Evolutionary conservation across 129 eudicot genomes (phyloP).

Genomic region (Smallanthus sonchifolius): DNA sequence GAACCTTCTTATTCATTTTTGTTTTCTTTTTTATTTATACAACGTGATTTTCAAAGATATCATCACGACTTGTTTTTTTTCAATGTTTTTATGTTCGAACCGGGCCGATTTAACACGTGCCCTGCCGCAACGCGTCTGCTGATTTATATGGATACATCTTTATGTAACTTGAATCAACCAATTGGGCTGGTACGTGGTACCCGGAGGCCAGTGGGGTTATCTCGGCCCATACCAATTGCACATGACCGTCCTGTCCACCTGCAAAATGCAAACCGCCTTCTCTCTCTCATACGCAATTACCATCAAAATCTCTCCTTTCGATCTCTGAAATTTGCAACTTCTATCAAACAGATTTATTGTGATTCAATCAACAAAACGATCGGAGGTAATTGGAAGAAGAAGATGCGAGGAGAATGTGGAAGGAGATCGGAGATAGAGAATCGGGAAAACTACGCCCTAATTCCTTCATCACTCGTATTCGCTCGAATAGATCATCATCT

Average conservation of each 20-base stretch:
- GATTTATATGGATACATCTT: too few species aligned
- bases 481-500: constrained; percentile 51
- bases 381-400: constrained; percentile 28
- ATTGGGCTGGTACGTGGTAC: constrained; percentile 7
- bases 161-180: too few species aligned
- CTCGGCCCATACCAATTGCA: constrained; percentile 9
- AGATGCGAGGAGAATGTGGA: constrained; percentile 97
- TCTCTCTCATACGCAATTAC: neutral
- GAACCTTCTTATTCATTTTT: too few species aligned
- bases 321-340: neutral
- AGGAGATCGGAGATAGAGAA: constrained; percentile 76
- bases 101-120: too few species aligned
- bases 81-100: too few species aligned
- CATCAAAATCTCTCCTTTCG: constrained; percentile 4
- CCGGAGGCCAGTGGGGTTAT: neutral
- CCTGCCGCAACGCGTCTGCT: too few species aligned
- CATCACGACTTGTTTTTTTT: too few species aligned
- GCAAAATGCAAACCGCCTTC: neutral
- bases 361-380: constrained; percentile 9
- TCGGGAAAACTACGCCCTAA: constrained; percentile 59
- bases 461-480: constrained; percentile 60
- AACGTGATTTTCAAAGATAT: too few species aligned
- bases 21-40: too few species aligned
- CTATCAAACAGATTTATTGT: neutral
- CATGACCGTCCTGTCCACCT: constrained; percentile 7